These are phyloP conservation scores for Xylariaceae sp. DNA, from an alignment of 2,329 filamentous ascomycete species.

Conservation along the genomic window DNA sequence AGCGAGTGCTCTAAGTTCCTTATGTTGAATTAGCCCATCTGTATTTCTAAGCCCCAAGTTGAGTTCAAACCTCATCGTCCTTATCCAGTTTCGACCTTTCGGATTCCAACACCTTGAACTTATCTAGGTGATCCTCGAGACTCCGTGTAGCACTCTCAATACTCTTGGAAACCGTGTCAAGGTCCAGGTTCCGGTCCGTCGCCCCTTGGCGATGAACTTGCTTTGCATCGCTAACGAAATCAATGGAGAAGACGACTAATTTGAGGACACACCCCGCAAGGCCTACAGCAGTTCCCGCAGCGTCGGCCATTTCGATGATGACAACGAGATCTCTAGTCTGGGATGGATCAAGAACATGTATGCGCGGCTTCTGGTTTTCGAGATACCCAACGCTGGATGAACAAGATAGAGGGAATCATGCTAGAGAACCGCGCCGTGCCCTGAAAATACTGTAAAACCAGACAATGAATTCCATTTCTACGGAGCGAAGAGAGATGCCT, in stretches of 20 bases:
- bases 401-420: too few species aligned
- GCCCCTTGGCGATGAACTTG: slow-evolving; percentile 17
- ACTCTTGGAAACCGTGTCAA: slow-evolving; percentile 9
- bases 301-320: slow-evolving; percentile 7
- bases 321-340: too few species aligned
- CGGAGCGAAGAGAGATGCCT: too few species aligned
- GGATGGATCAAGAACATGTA: too few species aligned
- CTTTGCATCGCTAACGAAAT: slow-evolving; percentile 17
- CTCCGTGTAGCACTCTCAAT: slow-evolving; percentile 11
- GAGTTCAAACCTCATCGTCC: slow-evolving; percentile 16
- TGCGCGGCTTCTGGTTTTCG: too few species aligned
- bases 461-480: too few species aligned
- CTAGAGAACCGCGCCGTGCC: too few species aligned
- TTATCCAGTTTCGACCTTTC: slow-evolving; percentile 17
- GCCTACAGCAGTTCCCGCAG: slow-evolving; percentile 11
- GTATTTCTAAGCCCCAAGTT: slow-evolving; percentile 9
- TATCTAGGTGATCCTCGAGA: slow-evolving; percentile 11
- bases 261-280: slow-evolving; percentile 15
- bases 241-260: slow-evolving; percentile 14
- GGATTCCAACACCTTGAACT: too few species aligned
- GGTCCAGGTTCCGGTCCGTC: slow-evolving; percentile 14
- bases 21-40: slow-evolving; percentile 8
- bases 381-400: too few species aligned
- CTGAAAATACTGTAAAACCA: too few species aligned
- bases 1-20: slow-evolving; percentile 6